Percentiles rank a stretch among this genome's conserved stretches.
Conservation (phyloP, 495 filamentous ascomycete genomes). For the Aspergillus panamensis region DNA sequence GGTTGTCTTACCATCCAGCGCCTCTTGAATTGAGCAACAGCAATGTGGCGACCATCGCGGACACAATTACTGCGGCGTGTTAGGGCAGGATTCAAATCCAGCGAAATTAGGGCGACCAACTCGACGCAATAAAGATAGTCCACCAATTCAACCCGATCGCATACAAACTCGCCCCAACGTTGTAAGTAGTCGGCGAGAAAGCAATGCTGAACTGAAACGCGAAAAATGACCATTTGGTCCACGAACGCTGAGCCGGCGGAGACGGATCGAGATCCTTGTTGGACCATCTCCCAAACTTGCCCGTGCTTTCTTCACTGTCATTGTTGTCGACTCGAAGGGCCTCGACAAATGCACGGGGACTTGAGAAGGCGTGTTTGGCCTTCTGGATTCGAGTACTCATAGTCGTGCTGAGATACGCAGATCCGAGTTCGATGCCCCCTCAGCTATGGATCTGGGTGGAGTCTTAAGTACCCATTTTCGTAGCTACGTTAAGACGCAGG, state of each 20-base stretch:
- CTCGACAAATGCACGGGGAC: background rate
- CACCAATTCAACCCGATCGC: slow-evolving; percentile 6
- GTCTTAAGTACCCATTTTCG: no score
- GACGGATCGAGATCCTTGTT: slow-evolving; percentile 8
- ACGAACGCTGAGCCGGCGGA: background rate
- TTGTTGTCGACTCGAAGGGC: slow-evolving; percentile 1
- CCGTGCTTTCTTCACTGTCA: background rate
- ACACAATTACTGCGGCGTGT: background rate
- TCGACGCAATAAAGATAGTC: slow-evolving; percentile 5
- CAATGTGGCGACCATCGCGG: background rate
- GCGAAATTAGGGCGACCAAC: background rate
- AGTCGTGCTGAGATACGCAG: background rate
- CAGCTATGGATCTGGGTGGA: no score
- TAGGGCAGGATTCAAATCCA: background rate
- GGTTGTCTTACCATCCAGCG: no score
- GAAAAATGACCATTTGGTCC: slow-evolving; percentile 5
- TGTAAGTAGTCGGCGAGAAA: slow-evolving; percentile 3
- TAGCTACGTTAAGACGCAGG: no score
- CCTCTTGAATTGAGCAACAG: background rate
- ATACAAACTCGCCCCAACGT: slow-evolving; percentile 5
- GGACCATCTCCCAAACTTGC: slow-evolving; percentile 5
- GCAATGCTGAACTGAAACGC: slow-evolving; percentile 8
- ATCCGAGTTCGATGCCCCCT: background rate
- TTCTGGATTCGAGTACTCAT: background rate
- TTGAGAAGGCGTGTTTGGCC: background rate